Base-by-base conservation (phyloP, 495 filamentous ascomycete genomes). In the Penicillium simplicissimum region DNA sequence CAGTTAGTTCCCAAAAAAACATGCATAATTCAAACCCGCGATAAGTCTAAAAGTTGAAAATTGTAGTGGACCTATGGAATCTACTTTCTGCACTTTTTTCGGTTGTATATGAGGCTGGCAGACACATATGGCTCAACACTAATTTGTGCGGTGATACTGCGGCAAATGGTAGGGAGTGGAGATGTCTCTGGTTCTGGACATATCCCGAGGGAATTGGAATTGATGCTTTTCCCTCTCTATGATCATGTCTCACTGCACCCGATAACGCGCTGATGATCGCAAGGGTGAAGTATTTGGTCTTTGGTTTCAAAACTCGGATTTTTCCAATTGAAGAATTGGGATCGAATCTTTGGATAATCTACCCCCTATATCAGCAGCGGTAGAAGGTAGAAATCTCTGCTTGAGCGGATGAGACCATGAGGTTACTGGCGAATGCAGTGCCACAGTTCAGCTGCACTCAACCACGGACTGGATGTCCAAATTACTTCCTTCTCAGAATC, bases 71-170 rank as follows among this genome's bases (percentile, higher is more conserved):
- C 23, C 13, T 25, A 49, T 49, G 13, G 13, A 49, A 13, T 13
- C 11, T 2, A 31, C 23, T 49, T 49, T n/a, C 4, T 49, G 21
- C 6, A 23, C 45, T 6, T 28, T n/a, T n/a, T 25, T 13, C 8
- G 31, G 7, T 25, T 31, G 8, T 0, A 7, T 31, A 3, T 7
- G 4, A 8, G 13, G n/a, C 21, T 25, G 21, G n/a, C 43, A 14
- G 10, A 49, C 42, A 23, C 17, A 19, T 45, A 23, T 48, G 28
- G 45, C 45, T 28, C 10, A 48, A 48, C 45, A 28, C 45, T 15
- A 23, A 48, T 48, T 48, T 28, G 45, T 48, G 45, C 43, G 43
- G 43, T 8, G 10, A 47, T 47, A 48, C 45, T 31, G 45, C 45
- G 45, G 45, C 13, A 49, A 49, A 49, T n/a, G 23, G 45, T 49